Evolutionary conservation across 192 early-diverging fungal genomes (phyloP).

Genomic region (Phlyctochytrium arcticum): DNA sequence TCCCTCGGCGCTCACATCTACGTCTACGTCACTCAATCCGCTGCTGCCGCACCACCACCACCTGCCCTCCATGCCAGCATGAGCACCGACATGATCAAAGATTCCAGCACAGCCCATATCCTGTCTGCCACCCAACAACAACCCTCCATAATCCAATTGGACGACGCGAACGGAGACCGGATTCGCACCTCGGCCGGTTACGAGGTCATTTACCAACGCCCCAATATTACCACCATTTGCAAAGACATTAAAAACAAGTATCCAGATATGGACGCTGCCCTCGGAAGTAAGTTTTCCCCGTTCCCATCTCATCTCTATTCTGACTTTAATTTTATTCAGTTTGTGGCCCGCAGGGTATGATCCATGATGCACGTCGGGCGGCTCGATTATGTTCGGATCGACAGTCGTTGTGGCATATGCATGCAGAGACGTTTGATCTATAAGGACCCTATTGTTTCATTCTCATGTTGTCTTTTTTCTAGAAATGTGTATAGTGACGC

Average conservation of each 20-base stretch:
- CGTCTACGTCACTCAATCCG: conserved; percentile 2
- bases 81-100: not conserved
- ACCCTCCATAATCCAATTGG: not conserved
- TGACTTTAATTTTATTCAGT: conserved; percentile 1
- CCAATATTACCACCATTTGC: not conserved
- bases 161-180: not conserved
- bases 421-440: conserved; percentile 4
- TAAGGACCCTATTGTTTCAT: too few species aligned
- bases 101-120: too few species aligned
- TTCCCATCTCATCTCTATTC: not conserved
- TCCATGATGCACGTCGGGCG: not conserved
- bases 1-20: not conserved
- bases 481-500: too few species aligned
- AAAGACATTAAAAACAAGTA: not conserved
- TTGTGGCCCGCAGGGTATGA: conserved; percentile 3
- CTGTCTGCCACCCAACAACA: too few species aligned
- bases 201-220: not conserved
- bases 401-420: conserved; percentile 9
- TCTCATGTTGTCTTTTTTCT: too few species aligned
- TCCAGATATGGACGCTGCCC: conserved; percentile 1
- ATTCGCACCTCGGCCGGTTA: not conserved
- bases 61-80: not conserved
- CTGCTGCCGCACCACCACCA: not conserved
- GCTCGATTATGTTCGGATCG: conserved; percentile 8
- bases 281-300: conserved; percentile 1